phyloP scores from a whole-genome alignment of 208 protist species.

The Crithidia sp. region DNA sequence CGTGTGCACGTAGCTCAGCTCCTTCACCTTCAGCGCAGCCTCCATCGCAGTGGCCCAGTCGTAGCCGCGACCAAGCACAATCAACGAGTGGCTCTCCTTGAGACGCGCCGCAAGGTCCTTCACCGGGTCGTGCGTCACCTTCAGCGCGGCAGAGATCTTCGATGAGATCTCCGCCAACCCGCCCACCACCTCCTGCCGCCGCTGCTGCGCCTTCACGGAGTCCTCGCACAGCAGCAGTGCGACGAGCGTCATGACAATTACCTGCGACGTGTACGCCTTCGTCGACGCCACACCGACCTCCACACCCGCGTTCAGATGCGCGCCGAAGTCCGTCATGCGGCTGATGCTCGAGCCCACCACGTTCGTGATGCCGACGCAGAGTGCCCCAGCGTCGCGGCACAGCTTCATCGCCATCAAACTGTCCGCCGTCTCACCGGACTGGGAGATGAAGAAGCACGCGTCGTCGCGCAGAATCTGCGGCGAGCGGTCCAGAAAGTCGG shows the following conservation, averaged over 20 bases:
- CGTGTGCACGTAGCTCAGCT: slow-evolving; percentile 97
- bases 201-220: slow-evolving; percentile 38
- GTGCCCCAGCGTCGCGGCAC: slow-evolving; percentile 73
- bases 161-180: slow-evolving; percentile 65
- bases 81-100: slow-evolving; percentile 52
- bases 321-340: slow-evolving; percentile 83
- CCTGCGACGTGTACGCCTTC: slow-evolving; percentile 97
- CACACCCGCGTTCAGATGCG: slow-evolving; percentile 92
- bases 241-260: slow-evolving; percentile 90
- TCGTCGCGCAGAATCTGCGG: slow-evolving; percentile 86
- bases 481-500: slow-evolving; percentile 92
- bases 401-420: slow-evolving; percentile 88
- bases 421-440: slow-evolving; percentile 96
- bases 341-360: slow-evolving; percentile 92
- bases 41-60: slow-evolving; percentile 94
- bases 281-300: slow-evolving; percentile 97
- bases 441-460: slow-evolving; percentile 92
- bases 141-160: slow-evolving; percentile 67
- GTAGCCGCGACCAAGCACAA: slow-evolving; percentile 94
- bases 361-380: slow-evolving; percentile 94
- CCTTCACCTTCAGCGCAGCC: slow-evolving; percentile 97
- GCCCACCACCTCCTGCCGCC: slow-evolving; percentile 72
- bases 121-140: slow-evolving; percentile 53
- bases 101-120: slow-evolving; percentile 73
- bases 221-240: slow-evolving; percentile 88